Base-by-base conservation (phyloP, 176 grass and related monocot species). In the Alopecurus myosuroides region DNA sequence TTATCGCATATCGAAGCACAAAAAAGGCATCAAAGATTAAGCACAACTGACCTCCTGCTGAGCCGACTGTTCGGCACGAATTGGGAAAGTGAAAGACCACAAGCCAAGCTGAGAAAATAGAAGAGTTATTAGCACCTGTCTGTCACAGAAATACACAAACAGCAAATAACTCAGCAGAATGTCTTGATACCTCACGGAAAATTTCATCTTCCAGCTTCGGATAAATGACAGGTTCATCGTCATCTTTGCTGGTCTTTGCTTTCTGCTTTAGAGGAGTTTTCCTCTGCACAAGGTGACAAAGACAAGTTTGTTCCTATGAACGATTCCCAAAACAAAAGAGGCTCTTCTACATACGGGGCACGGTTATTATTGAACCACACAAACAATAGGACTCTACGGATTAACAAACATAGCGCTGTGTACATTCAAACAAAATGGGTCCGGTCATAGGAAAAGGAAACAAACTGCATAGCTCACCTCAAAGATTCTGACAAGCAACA, bases 171-270 rank as follows among this genome's bases (percentile, higher is more conserved):
- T 42, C 35, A 30, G 6, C 15, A 50, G 20, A 29, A 70, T 45
- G 22, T 39, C 50, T 18, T 31, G n/a, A 65, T 90, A 98, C 96
- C 96, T 98, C 84, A 7, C 61, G 70, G 52, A 98, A 90, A 84
- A 98, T 92, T 82, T 94, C 89, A 81, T 98, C 96, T 65, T 98
- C 96, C 18, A 88, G 58, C 36, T 98, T 98, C 4, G 91, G 44
- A 86, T 95, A 98, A 71, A 95, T 94, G 58, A 95, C 12, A 50
- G 89, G 89, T 29, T 92, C 93, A 17, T 88, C 87, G 2, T 52
- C 67, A 89, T 85, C 80, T 80, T 55, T 65, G 20, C 44, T 84
- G 23, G 23, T 79, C 57, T 89, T 98, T 68, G 42, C 29, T 64
- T 89, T 90, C 1, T 72, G 72, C 82, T 94, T 88, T 37, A 77